phyloP scores from a whole-genome alignment of 2,329 filamentous ascomycete genomes.

The Thielaviopsis populi region DNA sequence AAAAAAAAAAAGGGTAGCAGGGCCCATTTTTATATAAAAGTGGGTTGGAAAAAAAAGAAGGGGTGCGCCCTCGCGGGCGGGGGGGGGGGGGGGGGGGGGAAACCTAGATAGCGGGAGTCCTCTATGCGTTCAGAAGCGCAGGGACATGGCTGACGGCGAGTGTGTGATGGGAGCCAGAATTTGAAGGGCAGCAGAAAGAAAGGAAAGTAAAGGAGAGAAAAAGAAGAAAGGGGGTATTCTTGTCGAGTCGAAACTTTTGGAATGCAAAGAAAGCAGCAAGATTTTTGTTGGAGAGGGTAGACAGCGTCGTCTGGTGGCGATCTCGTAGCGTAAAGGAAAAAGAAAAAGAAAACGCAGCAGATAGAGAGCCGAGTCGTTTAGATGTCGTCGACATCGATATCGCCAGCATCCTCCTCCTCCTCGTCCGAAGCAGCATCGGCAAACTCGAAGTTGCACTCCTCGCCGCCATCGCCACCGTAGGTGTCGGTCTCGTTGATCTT shows the following conservation, averaged over 20 bases:
- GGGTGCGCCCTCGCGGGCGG: no score
- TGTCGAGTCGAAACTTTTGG: neutral
- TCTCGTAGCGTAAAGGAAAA: neutral
- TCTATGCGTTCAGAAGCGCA: neutral
- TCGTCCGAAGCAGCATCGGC: constrained; percentile 67
- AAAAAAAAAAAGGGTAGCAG: neutral
- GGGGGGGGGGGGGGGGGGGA: no score
- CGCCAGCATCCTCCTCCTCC: constrained; percentile 47
- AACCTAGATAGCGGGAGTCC: neutral
- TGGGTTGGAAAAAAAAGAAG: neutral
- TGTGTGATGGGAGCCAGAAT: constrained; percentile 9
- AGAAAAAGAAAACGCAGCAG: neutral
- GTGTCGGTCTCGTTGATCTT: constrained; percentile 99
- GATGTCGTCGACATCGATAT: constrained; percentile 92
- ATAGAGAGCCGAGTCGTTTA: constrained; percentile 32
- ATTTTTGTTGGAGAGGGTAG: neutral
- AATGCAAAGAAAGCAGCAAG: constrained; percentile 1
- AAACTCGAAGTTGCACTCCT: constrained; percentile 97
- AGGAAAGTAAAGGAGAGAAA: constrained; percentile 9
- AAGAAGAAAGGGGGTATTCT: neutral
- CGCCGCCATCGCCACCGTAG: constrained; percentile 78
- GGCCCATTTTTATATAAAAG: neutral
- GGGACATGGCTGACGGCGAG: constrained; percentile 6
- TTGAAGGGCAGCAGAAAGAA: constrained; percentile 6
- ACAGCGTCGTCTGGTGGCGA: constrained; percentile 15